phyloP scores from a whole-genome alignment of 2,329 filamentous ascomycete species.

The Bipolaris bicolor region DNA sequence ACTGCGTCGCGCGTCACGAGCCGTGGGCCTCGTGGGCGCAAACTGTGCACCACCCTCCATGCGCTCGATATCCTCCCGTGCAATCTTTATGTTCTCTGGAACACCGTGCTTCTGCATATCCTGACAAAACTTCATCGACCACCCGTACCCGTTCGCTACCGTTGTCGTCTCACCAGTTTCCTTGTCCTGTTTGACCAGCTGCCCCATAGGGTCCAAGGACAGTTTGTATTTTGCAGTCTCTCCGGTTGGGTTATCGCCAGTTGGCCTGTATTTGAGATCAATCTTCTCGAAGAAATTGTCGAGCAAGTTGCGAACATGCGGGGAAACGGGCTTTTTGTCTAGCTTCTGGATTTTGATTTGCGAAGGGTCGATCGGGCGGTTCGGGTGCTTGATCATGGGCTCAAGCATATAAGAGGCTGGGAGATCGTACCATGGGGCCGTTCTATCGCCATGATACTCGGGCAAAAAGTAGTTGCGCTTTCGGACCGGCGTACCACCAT shows the following conservation, averaged over 20 bases:
- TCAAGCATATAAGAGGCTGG: conserved; percentile 83
- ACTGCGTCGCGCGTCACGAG: conserved; percentile 16
- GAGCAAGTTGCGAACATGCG: conserved; percentile 73
- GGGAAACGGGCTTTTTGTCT: conserved; percentile 68
- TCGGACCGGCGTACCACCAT: conserved; percentile 50
- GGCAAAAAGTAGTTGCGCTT: conserved; percentile 72
- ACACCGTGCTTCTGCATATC: conserved; percentile 68
- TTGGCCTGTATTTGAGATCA: conserved; percentile 56
- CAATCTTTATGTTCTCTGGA: conserved; percentile 30
- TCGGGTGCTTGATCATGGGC: conserved; percentile 77
- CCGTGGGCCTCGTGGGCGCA: conserved; percentile 6
- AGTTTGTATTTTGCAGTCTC: conserved; percentile 54
- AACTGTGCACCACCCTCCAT: conserved; percentile 24
- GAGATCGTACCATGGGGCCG: conserved; percentile 78
- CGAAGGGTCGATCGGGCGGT: conserved; percentile 72
- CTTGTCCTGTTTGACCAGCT: conserved; percentile 68
- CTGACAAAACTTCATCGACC: conserved; percentile 80
- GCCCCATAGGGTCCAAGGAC: conserved; percentile 73
- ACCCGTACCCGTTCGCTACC: conserved; percentile 84
- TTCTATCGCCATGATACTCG: conserved; percentile 74
- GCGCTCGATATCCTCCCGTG: conserved; percentile 27
- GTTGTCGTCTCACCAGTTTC: conserved; percentile 68
- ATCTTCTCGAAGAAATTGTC: conserved; percentile 70
- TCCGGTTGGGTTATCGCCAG: conserved; percentile 47
- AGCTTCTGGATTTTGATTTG: conserved; percentile 68